Conservation (phyloP, 495 filamentous ascomycete genomes). For the Astrothelium macrocarpum region DNA sequence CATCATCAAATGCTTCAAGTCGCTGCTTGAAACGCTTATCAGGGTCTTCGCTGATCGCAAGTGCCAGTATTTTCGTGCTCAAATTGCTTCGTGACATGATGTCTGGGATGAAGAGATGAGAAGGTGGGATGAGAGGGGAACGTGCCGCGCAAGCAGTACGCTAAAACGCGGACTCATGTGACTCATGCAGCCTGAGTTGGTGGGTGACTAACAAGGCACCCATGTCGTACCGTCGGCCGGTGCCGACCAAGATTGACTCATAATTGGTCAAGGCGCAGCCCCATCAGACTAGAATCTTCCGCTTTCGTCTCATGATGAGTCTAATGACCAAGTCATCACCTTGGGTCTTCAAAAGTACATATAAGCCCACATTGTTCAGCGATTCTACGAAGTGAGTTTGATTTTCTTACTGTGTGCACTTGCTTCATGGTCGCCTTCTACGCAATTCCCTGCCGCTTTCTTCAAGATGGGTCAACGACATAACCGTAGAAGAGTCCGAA, state of each 20-base stretch:
- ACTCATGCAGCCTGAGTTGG: neutral
- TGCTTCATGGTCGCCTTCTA: neutral
- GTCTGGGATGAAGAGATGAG: neutral
- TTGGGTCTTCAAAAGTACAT: neutral
- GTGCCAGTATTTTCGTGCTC: neutral
- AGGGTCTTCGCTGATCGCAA: too few relatives aligned
- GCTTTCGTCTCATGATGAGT: neutral
- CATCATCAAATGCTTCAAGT: too few relatives aligned
- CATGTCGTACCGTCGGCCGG: neutral
- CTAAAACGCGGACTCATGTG: conserved; percentile 6
- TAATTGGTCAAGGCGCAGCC: neutral
- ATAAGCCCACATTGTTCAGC: neutral
- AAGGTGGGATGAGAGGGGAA: neutral
- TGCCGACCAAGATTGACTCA: neutral
- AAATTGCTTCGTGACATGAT: neutral
- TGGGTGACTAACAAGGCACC: neutral
- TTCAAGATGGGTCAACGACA: conserved; percentile 26
- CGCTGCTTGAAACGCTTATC: too few relatives aligned
- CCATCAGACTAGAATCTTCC: neutral
- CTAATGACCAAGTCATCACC: neutral
- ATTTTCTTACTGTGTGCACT: neutral
- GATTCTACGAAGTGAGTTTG: too few relatives aligned
- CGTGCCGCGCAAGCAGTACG: neutral
- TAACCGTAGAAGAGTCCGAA: conserved; percentile 28
- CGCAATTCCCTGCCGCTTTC: neutral